Percentiles rank a stretch among this genome's conserved stretches.
Conservation (phyloP, 306 rosid species). For the Citrullus mucosospermus region DNA sequence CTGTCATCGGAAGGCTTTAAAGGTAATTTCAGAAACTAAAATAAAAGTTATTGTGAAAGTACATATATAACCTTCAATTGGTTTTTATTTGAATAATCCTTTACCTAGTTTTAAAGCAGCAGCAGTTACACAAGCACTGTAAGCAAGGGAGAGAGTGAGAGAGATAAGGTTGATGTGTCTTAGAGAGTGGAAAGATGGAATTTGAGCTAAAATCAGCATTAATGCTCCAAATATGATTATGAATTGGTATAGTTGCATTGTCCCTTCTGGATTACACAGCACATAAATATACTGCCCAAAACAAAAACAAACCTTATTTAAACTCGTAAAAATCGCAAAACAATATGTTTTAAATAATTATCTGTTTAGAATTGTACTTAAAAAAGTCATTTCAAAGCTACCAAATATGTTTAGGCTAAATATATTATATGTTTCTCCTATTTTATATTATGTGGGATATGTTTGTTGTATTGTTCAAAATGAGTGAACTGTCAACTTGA, state of each 20-base stretch:
- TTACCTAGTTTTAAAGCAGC: conserved; percentile 58
- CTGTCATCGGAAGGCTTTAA: conserved; percentile 15
- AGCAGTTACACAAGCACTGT: conserved; percentile 28
- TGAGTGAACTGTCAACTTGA: too few relatives aligned
- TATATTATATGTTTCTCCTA: too few relatives aligned
- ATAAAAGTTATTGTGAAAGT: neutral
- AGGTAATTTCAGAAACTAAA: neutral
- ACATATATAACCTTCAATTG: neutral
- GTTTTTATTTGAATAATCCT: neutral
- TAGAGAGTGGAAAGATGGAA: conserved; percentile 79
- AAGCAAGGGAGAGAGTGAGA: conserved; percentile 43
- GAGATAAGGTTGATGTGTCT: conserved; percentile 59
- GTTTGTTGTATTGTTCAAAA: too few relatives aligned
- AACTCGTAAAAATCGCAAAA: too few relatives aligned
- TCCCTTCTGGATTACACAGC: conserved; percentile 47
- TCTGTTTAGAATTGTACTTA: too few relatives aligned
- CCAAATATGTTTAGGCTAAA: too few relatives aligned
- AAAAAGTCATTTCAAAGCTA: too few relatives aligned
- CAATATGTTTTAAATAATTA: too few relatives aligned
- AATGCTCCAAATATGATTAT: conserved; percentile 35
- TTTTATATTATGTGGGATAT: too few relatives aligned
- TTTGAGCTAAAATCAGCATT: conserved; percentile 49
- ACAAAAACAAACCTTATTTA: too few relatives aligned
- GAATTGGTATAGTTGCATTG: conserved; percentile 55
- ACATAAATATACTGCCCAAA: conserved; percentile 48